These are phyloP conservation scores for Cercospora berteroae DNA, from an alignment of 2,329 filamentous ascomycete species.

Conservation along the genomic window DNA sequence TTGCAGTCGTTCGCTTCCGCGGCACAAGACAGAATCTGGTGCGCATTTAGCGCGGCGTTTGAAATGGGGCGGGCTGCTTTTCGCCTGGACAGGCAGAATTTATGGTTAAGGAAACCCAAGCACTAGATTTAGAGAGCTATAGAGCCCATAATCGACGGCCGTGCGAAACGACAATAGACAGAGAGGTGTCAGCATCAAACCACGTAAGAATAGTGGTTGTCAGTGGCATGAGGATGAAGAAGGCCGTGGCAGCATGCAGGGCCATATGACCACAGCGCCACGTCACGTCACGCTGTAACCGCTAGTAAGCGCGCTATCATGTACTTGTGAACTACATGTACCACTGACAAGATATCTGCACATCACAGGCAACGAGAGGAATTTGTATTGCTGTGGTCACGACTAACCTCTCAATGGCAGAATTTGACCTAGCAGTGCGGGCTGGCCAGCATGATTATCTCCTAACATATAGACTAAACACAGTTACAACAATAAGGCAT, in stretches of 20 bases:
- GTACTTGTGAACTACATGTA: not conserved
- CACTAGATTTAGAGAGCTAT: constrained; percentile 16
- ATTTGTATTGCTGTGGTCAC: not conserved
- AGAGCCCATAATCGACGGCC: constrained; percentile 7
- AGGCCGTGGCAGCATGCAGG: not conserved
- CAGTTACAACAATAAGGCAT: not conserved
- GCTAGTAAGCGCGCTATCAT: not conserved
- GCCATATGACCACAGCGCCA: not conserved
- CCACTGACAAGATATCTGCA: not conserved
- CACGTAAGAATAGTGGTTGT: not conserved
- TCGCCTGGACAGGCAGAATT: not conserved
- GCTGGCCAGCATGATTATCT: not conserved
- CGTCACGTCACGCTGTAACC: not conserved
- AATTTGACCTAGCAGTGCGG: too few species aligned
- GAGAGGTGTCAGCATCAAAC: not conserved
- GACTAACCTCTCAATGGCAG: not conserved
- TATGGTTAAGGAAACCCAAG: not conserved
- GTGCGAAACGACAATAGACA: constrained; percentile 1
- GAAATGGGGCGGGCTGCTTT: constrained; percentile 1
- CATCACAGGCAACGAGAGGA: not conserved
- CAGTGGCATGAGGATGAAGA: not conserved
- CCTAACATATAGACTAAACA: not conserved
- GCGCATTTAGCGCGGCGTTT: constrained; percentile 28
- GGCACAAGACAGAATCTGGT: constrained; percentile 12
- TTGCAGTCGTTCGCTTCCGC: constrained; percentile 22